Percentiles rank a stretch among this genome's conserved stretches.
Evolutionary conservation across 345 rosid species (phyloP).

Genomic region (Anastatica hierochuntica): DNA sequence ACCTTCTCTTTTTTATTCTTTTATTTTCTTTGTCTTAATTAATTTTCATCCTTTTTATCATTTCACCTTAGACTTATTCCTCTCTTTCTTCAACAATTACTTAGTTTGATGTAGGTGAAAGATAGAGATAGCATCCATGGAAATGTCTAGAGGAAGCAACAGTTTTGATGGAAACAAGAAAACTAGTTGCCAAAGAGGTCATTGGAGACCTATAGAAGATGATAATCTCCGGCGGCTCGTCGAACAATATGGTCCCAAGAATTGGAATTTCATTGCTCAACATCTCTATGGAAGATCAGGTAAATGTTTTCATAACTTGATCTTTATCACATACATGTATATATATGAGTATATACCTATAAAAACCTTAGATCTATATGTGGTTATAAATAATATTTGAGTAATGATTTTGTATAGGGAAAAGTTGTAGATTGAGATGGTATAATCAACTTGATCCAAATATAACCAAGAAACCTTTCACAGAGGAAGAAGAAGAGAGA

Average conservation of each 20-base stretch:
- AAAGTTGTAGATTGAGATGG: conserved; percentile 75
- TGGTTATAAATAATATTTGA: background rate
- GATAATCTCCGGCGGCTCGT: conserved; percentile 47
- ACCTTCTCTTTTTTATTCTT: conserved; percentile 24
- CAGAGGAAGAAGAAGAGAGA: conserved; percentile 55
- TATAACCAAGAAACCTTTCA: conserved; percentile 51
- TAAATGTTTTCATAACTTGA: no score
- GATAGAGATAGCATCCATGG: conserved; percentile 29
- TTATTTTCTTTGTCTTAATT: conserved; percentile 2
- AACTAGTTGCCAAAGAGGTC: conserved; percentile 45
- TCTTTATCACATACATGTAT: no score
- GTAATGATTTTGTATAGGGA: conserved; percentile 28
- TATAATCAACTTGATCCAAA: conserved; percentile 66
- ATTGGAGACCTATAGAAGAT: conserved; percentile 58
- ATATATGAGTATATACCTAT: background rate
- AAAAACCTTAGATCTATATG: background rate
- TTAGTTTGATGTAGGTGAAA: conserved; percentile 11
- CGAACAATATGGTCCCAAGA: conserved; percentile 43
- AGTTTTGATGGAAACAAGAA: conserved; percentile 21
- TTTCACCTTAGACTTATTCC: conserved; percentile 22
- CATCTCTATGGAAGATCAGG: conserved; percentile 58
- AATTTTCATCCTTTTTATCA: conserved; percentile 19
- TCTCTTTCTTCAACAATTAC: conserved; percentile 20
- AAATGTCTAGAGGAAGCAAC: conserved; percentile 26
- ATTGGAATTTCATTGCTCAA: conserved; percentile 57